phyloP scores from a whole-genome alignment of 306 rosid genomes.

The Nissolia schottii region DNA sequence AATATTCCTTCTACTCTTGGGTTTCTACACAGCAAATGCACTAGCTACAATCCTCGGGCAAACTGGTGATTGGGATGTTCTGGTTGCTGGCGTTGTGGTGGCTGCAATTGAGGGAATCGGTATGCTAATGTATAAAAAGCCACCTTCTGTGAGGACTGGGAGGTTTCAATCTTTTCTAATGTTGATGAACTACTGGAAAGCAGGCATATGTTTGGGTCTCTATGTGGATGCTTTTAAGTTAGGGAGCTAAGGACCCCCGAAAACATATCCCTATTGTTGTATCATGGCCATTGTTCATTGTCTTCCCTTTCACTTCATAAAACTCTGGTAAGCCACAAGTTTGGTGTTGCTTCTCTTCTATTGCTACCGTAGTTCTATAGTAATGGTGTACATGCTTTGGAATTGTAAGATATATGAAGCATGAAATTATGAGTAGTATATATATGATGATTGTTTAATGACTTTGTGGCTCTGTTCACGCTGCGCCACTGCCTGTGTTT shows the following conservation, averaged over 20 bases:
- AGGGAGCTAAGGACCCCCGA: slow-evolving; percentile 61
- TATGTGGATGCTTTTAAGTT: slow-evolving; percentile 96
- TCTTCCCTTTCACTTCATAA: not conserved
- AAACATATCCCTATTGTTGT: not conserved
- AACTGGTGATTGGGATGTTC: slow-evolving; percentile 96
- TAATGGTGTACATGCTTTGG: slow-evolving; percentile 6
- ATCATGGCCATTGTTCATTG: not conserved
- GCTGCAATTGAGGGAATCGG: slow-evolving; percentile 97
- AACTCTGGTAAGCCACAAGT: slow-evolving; percentile 19
- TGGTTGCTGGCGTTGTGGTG: slow-evolving; percentile 94
- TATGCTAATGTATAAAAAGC: slow-evolving; percentile 75
- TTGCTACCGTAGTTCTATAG: slow-evolving; percentile 8
- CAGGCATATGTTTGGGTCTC: slow-evolving; percentile 95
- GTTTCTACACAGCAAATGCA: slow-evolving; percentile 98
- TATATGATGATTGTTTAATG: not conserved
- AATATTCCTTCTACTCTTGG: slow-evolving; percentile 83
- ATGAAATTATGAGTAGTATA: not conserved
- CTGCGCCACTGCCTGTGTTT: not conserved
- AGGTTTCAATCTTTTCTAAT: slow-evolving; percentile 68
- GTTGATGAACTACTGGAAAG: slow-evolving; percentile 92
- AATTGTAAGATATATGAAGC: slow-evolving; percentile 14
- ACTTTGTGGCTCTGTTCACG: not conserved
- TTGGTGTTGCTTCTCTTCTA: not conserved
- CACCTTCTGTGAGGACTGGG: slow-evolving; percentile 46
- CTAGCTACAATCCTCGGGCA: slow-evolving; percentile 97